A percentile compares a stretch with the other conserved stretches of the same genome.
phyloP scores from a whole-genome alignment of 805 yeast genomes.

The Kodamaea hsintzibuensis region DNA sequence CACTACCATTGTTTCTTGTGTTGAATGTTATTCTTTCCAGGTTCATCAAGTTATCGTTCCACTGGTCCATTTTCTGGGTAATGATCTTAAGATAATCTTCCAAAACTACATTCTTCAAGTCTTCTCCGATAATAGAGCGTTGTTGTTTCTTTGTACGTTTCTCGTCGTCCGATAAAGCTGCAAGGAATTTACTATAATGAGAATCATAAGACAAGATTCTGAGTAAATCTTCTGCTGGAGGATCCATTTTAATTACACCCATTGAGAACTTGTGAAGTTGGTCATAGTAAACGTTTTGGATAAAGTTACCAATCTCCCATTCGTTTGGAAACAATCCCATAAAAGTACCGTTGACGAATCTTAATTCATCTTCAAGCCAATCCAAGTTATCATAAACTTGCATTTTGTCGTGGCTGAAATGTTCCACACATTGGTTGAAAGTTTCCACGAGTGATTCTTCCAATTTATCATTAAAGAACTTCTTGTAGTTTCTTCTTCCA shows the following conservation, averaged over 20 bases:
- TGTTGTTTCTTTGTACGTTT: slow-evolving; percentile 36
- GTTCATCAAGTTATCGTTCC: slow-evolving; percentile 72
- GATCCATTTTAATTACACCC: slow-evolving; percentile 65
- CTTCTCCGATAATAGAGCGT: slow-evolving; percentile 65
- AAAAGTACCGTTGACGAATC: slow-evolving; percentile 61
- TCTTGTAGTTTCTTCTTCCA: slow-evolving; percentile 57
- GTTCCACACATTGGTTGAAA: slow-evolving; percentile 63
- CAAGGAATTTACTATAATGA: slow-evolving; percentile 48
- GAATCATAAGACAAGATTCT: slow-evolving; percentile 77
- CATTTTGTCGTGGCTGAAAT: slow-evolving; percentile 50
- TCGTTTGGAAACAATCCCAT: slow-evolving; percentile 61
- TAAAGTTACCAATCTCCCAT: slow-evolving; percentile 71
- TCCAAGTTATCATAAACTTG: slow-evolving; percentile 67
- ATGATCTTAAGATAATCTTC: slow-evolving; percentile 77
- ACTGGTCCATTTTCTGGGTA: slow-evolving; percentile 73
- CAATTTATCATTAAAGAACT: slow-evolving; percentile 58
- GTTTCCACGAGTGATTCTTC: slow-evolving; percentile 63
- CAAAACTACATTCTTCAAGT: slow-evolving; percentile 68
- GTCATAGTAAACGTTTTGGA: slow-evolving; percentile 65
- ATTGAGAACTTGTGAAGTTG: slow-evolving; percentile 65
- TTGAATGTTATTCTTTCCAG: slow-evolving; percentile 67
- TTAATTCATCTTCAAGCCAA: slow-evolving; percentile 83
- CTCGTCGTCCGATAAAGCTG: slow-evolving; percentile 33
- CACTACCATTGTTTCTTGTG: slow-evolving; percentile 53
- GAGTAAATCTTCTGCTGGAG: slow-evolving; percentile 75